A percentile compares a stretch with the other conserved stretches of the same genome.
phyloP scores from a whole-genome alignment of 495 filamentous ascomycete genomes.

The Saxispiralis lemnorum region DNA sequence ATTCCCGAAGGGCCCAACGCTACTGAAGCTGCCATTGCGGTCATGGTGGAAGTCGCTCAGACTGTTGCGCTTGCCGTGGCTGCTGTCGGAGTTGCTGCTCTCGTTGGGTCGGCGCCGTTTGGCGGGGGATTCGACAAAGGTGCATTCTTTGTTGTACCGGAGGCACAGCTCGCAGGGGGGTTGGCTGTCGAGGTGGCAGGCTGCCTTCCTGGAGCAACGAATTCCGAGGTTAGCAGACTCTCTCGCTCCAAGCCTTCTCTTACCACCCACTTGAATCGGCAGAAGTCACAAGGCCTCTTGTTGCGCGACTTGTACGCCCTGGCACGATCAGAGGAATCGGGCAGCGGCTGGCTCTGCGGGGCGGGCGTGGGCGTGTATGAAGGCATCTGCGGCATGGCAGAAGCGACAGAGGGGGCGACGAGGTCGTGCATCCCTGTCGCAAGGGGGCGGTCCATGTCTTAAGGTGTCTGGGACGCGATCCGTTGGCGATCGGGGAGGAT shows the following conservation, averaged over 20 bases:
- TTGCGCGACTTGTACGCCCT: slow-evolving; percentile 15
- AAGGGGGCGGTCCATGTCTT: slow-evolving; percentile 6
- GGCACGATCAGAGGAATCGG: slow-evolving; percentile 9
- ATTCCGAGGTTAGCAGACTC: too few relatives aligned
- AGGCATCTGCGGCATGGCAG: slow-evolving; percentile 5
- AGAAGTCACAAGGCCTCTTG: slow-evolving; percentile 15
- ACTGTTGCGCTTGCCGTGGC: not conserved
- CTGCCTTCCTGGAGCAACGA: slow-evolving; percentile 11
- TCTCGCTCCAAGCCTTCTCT: too few relatives aligned
- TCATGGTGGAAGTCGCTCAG: slow-evolving; percentile 1
- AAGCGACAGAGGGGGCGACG: not conserved
- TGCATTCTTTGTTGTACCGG: slow-evolving; percentile 14
- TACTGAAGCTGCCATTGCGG: slow-evolving; percentile 7
- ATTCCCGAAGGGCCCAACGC: slow-evolving; percentile 1
- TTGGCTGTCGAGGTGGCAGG: slow-evolving; percentile 11
- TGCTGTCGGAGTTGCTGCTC: not conserved
- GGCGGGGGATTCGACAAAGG: slow-evolving; percentile 14
- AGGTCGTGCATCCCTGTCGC: slow-evolving; percentile 1
- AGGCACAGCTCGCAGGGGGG: slow-evolving; percentile 14
- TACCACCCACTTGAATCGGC: not conserved
- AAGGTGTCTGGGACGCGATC: not conserved
- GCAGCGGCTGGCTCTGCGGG: not conserved
- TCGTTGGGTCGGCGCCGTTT: slow-evolving; percentile 13
- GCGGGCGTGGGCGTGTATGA: not conserved
- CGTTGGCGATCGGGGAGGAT: not conserved